These are phyloP conservation scores for Pyrrhoderma noxium DNA, from an alignment of 1,284 basidiomycete species.

Conservation along the genomic window DNA sequence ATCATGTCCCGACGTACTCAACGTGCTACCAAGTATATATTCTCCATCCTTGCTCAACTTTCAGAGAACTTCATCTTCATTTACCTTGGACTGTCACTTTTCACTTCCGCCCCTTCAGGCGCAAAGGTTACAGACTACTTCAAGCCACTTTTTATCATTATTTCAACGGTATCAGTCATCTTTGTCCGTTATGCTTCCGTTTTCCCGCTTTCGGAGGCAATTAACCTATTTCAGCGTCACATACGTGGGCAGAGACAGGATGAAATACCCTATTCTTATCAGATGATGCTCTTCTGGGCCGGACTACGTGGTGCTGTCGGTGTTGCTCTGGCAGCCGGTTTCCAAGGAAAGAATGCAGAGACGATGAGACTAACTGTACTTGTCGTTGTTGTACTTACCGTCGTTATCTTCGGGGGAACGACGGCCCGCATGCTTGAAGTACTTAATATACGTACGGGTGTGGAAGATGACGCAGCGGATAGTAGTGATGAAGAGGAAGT, in stretches of 20 bases:
- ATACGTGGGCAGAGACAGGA: slow-evolving; percentile 77
- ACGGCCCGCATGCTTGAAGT: slow-evolving; percentile 96
- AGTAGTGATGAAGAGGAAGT: slow-evolving; percentile 75
- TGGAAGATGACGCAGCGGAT: slow-evolving; percentile 84
- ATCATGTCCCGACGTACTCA: slow-evolving; percentile 97
- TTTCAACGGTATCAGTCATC: slow-evolving; percentile 85
- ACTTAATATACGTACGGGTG: slow-evolving; percentile 92
- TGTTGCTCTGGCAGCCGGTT: slow-evolving; percentile 92
- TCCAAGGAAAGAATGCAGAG: slow-evolving; percentile 86
- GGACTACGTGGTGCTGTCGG: slow-evolving; percentile 95
- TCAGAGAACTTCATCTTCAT: slow-evolving; percentile 99
- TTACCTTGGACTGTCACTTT: slow-evolving; percentile 93
- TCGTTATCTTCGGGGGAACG: slow-evolving; percentile 93
- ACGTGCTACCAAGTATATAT: slow-evolving; percentile 92
- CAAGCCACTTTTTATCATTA: slow-evolving; percentile 92
- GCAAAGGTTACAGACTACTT: slow-evolving; percentile 80
- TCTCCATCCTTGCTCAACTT: slow-evolving; percentile 85
- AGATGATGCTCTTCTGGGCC: slow-evolving; percentile 99
- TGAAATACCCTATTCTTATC: slow-evolving; percentile 90
- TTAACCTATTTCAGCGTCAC: slow-evolving; percentile 86
- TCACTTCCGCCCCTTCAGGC: slow-evolving; percentile 70
- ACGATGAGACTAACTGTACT: slow-evolving; percentile 92
- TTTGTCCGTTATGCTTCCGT: slow-evolving; percentile 95
- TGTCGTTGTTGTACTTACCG: slow-evolving; percentile 92
- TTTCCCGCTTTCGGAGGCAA: slow-evolving; percentile 91